phyloP scores from a whole-genome alignment of 1,284 basidiomycete species.

The Malassezia sp. region DNA sequence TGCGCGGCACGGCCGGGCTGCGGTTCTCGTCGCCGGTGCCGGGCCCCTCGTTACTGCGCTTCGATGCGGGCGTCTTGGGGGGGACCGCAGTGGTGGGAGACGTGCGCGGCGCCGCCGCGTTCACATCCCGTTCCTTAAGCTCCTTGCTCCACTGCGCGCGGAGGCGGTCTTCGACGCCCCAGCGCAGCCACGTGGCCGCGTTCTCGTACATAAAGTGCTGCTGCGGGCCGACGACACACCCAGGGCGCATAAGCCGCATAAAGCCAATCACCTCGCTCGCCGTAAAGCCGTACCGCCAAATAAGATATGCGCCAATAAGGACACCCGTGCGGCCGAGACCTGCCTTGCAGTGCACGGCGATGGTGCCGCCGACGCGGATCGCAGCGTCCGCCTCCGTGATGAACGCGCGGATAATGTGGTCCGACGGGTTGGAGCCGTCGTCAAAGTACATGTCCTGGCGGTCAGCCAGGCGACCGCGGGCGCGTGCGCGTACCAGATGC shows the following conservation, averaged over 20 bases:
- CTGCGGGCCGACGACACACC: conserved; percentile 75
- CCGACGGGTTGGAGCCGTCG: conserved; percentile 92
- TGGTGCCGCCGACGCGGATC: conserved; percentile 64
- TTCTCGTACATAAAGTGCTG: conserved; percentile 87
- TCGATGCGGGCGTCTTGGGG: conserved; percentile 9
- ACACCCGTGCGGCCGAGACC: conserved; percentile 86
- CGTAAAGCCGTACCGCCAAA: conserved; percentile 99
- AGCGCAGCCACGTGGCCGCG: conserved; percentile 36
- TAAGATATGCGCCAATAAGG: conserved; percentile 80
- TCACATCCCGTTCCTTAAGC: too few species aligned
- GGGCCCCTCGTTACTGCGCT: conserved; percentile 6
- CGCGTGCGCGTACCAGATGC: too few species aligned
- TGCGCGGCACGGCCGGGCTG: conserved; percentile 6
- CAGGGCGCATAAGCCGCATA: conserved; percentile 92
- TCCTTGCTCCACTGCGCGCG: conserved; percentile 22
- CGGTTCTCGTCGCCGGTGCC: too few species aligned
- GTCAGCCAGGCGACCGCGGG: too few species aligned
- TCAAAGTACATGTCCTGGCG: conserved; percentile 75
- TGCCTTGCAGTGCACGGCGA: conserved; percentile 80
- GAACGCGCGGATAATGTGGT: conserved; percentile 83
- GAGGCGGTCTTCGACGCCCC: conserved; percentile 24
- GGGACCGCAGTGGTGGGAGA: conserved; percentile 13
- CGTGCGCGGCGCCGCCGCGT: conserved; percentile 7
- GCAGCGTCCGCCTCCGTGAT: conserved; percentile 70
- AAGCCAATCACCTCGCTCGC: conserved; percentile 92